Evolutionary conservation across 169 alveolate genomes (phyloP).

Genomic region (Plasmodium fragile): DNA sequence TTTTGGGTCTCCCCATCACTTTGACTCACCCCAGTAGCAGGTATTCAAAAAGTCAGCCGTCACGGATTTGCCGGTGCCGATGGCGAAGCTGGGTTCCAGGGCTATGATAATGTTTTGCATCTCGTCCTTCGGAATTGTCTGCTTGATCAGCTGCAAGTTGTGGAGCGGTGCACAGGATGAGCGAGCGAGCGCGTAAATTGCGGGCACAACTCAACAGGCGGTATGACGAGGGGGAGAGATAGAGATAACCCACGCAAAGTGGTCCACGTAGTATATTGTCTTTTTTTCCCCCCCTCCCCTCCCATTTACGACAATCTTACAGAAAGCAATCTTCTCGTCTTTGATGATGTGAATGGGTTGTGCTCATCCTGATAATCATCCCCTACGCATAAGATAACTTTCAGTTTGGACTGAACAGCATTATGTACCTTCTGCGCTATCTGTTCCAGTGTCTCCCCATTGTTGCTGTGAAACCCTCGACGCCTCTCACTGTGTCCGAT

Average conservation of each 20-base stretch:
- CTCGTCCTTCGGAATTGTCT: slow-evolving; percentile 31
- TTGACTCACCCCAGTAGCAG: slow-evolving; percentile 32
- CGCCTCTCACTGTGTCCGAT: slow-evolving; percentile 74
- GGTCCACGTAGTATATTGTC: background rate
- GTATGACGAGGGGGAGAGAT: background rate
- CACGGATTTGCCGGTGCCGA: slow-evolving; percentile 50
- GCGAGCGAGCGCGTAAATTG: background rate
- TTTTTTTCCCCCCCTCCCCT: background rate
- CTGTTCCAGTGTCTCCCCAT: slow-evolving; percentile 48
- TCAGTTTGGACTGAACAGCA: slow-evolving; percentile 41
- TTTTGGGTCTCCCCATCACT: background rate
- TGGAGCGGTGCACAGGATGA: background rate
- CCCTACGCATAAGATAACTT: slow-evolving; percentile 65
- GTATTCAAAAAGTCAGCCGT: slow-evolving; percentile 8
- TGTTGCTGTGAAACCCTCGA: slow-evolving; percentile 20
- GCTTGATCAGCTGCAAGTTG: slow-evolving; percentile 30
- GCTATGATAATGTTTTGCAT: slow-evolving; percentile 60
- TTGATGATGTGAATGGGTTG: background rate
- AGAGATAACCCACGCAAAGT: background rate
- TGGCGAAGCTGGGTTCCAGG: slow-evolving; percentile 60
- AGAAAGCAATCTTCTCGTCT: slow-evolving; percentile 8
- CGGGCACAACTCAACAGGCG: background rate
- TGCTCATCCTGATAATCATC: slow-evolving; percentile 22
- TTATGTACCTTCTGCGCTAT: slow-evolving; percentile 36
- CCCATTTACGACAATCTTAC: slow-evolving; percentile 1